Evolutionary conservation across 2,329 filamentous ascomycete species (phyloP), one percentile per base, ranked within the genome.

Genomic region (Diaporthe destruens): DNA sequence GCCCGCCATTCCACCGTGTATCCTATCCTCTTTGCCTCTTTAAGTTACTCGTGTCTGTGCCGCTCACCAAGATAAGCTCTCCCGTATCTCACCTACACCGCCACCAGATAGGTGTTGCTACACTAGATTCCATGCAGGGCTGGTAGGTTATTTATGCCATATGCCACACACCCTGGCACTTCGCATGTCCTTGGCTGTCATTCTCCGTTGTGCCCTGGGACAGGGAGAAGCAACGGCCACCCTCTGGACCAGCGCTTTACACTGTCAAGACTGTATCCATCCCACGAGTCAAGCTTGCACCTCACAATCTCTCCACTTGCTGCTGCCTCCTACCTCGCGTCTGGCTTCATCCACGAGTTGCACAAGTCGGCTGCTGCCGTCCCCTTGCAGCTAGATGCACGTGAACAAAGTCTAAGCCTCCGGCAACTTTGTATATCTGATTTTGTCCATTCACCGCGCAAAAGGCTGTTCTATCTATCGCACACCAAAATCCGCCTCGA

Each of bases 271-370:
- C n/a, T n/a, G n/a, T n/a, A n/a, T n/a, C n/a, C n/a, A n/a, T n/a
- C 51, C 71, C 71, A 72, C 12, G 29, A 42, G n/a, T 32, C 36
- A 34, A 70, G 66, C 29, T 16, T 54, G 39, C 49, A 49, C 66
- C 54, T 65, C 57, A 47, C 39, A 66, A 32, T 72, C 51, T 54
- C 57, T 71, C 53, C 7, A 39, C 29, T 51, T 47, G 44, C 18
- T 23, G 61, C n/a, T 65, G 12, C 29, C 3, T 44, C 44, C 20
- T 36, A 49, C 25, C 20, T 36, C 25, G 25, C 29, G 59, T 36
- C 25, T 20, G 36, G 20, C 25, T 32, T 51, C 42, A 65, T 36
- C 29, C 20, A 29, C 39, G 11, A 44, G 23, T 61, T 29, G 16
- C 53, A 34, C 53, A 34, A 56, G 32, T 56, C 32, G 18, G 29